Evolutionary conservation across 202 grass and related monocot genomes (phyloP), one percentile per base, ranked within the genome.

Genomic region (Elaeis oleifera): DNA sequence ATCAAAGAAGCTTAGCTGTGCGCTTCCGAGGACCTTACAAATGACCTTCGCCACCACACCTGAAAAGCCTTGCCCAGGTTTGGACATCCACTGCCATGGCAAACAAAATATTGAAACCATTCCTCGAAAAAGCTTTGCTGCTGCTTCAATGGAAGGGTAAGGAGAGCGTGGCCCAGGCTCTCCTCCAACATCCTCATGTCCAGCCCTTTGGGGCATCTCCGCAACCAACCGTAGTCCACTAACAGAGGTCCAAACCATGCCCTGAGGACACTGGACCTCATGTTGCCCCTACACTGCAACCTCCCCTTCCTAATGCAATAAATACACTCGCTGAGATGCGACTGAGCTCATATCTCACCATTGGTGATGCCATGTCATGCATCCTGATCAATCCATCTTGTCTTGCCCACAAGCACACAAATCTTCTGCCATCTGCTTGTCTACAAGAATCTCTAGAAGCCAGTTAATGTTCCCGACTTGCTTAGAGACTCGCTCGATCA

Each of bases 1-100:
- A 23, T 31, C 25, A 58, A 51, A 6, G 81, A 63, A 87, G 58
- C 63, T 68, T 50, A 64, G 61, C 32, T 29, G 25, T 26, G 78
- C 22, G 28, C 78, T 76, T 81, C 9, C 8, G 36, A 44, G 36
- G 36, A 13, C 36, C 68, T 90, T 59, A 76, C 27, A 65, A 96
- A 88, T 17, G 87, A 90, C 69, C 91, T 85, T 49, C 91, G 87
- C 91, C 91, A 96, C 91, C 91, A 96, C 21, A 88, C 64, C 78
- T 96, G 91, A 83, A 90, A 90, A 64, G 87, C 80, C 64, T 73
- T 86, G 73, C 82, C 88, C 16, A 96, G 73, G 54, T 96, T 88
- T 22, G 90, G 90, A 62, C 90, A 90, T 67, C 88, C 87, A 52
- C 60, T 78, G 6, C 90, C 90, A 58, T 76, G 75, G 11, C 49